These are phyloP conservation scores for Didymella arachidicola DNA, from an alignment of 2,329 filamentous ascomycete species.

Conservation along the genomic window DNA sequence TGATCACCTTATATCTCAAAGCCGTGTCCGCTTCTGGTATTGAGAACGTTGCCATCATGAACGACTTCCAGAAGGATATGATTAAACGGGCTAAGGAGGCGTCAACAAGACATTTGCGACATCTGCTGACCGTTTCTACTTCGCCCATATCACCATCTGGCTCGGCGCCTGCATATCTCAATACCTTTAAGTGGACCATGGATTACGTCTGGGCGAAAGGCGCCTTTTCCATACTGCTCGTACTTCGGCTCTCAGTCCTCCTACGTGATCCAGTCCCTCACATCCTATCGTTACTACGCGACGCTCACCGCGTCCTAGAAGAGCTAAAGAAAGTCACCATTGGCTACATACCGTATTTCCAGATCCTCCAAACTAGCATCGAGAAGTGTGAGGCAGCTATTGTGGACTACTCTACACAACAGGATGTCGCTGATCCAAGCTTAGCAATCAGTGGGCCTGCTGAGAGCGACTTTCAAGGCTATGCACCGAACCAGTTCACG, in stretches of 20 bases:
- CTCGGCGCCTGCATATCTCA: constrained; percentile 53
- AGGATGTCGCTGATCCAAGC: constrained; percentile 16
- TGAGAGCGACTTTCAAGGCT: constrained; percentile 60
- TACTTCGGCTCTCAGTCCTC: constrained; percentile 61
- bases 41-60: constrained; percentile 62
- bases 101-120: constrained; percentile 60
- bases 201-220: constrained; percentile 68
- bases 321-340: constrained; percentile 55
- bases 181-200: constrained; percentile 62
- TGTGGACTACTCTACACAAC: constrained; percentile 44
- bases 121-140: constrained; percentile 51
- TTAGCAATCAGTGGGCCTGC: constrained; percentile 35
- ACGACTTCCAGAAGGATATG: constrained; percentile 56
- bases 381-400: constrained; percentile 60
- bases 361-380: constrained; percentile 59
- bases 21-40: constrained; percentile 59
- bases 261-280: constrained; percentile 54
- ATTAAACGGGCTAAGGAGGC: constrained; percentile 60
- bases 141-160: constrained; percentile 30
- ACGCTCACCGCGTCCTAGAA: constrained; percentile 55
- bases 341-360: constrained; percentile 58
- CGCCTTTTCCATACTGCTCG: constrained; percentile 64
- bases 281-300: constrained; percentile 53
- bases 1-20: constrained; percentile 62
- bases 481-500: constrained; percentile 63